A percentile compares a stretch with the other conserved stretches of the same genome.
phyloP scores from a whole-genome alignment of 129 eudicot species.

The Flaveria brownii region DNA sequence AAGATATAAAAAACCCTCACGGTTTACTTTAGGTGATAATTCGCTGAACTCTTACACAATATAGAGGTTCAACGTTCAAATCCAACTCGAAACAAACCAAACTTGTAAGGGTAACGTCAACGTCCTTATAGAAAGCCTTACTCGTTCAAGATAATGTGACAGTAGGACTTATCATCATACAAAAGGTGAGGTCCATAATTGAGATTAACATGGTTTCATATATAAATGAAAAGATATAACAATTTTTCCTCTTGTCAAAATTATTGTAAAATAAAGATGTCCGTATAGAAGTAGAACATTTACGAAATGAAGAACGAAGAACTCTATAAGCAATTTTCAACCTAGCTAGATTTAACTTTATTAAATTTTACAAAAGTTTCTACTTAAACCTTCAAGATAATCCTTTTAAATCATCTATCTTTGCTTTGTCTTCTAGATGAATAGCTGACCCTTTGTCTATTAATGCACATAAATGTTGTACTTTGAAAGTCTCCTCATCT shows the following conservation, averaged over 20 bases:
- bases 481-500: not conserved
- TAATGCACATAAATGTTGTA: constrained; percentile 14
- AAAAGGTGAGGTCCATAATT: too few relatives aligned
- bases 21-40: too few relatives aligned
- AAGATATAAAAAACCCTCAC: not conserved
- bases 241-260: not conserved
- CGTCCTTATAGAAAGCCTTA: too few relatives aligned
- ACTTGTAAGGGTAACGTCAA: too few relatives aligned
- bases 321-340: not conserved
- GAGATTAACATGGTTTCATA: not conserved
- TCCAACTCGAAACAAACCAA: too few relatives aligned
- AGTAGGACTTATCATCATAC: too few relatives aligned
- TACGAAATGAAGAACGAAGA: not conserved
- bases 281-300: not conserved
- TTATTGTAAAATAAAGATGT: not conserved
- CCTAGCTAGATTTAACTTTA: not conserved
- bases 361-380: constrained; percentile 5
- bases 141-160: too few relatives aligned
- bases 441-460: not conserved
- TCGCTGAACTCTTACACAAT: too few relatives aligned
- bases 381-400: not conserved
- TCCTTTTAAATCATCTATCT: not conserved
- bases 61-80: too few relatives aligned
- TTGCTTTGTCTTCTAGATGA: not conserved
- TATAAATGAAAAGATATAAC: not conserved